phyloP scores from a whole-genome alignment of 139 green algal species.

The Nannochloris sp. region DNA sequence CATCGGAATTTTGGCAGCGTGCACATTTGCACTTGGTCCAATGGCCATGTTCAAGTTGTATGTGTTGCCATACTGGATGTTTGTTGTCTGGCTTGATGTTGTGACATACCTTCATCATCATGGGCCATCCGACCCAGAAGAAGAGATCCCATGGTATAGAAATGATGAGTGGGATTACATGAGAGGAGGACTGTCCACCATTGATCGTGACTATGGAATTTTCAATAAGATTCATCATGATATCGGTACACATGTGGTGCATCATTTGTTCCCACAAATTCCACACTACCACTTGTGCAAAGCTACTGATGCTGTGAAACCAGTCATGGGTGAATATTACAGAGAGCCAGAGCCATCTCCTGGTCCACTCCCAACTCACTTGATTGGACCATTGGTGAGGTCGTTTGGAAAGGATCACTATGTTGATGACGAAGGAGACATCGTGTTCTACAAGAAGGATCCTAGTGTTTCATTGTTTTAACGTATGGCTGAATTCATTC shows the following conservation, averaged over 20 bases:
- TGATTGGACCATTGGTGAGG: constrained; percentile 61
- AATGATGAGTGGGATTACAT: constrained; percentile 89
- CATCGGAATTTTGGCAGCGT: constrained; percentile 67
- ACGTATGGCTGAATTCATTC: constrained; percentile 5
- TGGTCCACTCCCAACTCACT: constrained; percentile 67
- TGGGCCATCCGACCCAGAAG: constrained; percentile 50
- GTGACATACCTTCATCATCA: constrained; percentile 97
- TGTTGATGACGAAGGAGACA: constrained; percentile 67
- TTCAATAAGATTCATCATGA: constrained; percentile 97
- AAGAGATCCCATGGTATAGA: constrained; percentile 89
- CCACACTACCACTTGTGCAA: constrained; percentile 89
- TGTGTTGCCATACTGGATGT: constrained; percentile 81
- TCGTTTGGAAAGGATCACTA: constrained; percentile 80
- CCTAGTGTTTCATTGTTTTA: constrained; percentile 1
- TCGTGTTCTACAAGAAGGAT: constrained; percentile 75
- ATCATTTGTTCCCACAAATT: constrained; percentile 93
- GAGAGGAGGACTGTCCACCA: constrained; percentile 79
- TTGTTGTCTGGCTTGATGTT: constrained; percentile 88
- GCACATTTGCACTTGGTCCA: constrained; percentile 59
- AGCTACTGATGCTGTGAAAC: constrained; percentile 85
- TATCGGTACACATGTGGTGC: constrained; percentile 91
- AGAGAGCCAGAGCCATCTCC: constrained; percentile 59
- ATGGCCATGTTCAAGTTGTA: constrained; percentile 82
- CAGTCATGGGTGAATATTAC: constrained; percentile 86
- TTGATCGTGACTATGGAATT: constrained; percentile 93